These are phyloP conservation scores for Chaetomium globosum DNA, from an alignment of 2,329 filamentous ascomycete species.

Conservation along the genomic window DNA sequence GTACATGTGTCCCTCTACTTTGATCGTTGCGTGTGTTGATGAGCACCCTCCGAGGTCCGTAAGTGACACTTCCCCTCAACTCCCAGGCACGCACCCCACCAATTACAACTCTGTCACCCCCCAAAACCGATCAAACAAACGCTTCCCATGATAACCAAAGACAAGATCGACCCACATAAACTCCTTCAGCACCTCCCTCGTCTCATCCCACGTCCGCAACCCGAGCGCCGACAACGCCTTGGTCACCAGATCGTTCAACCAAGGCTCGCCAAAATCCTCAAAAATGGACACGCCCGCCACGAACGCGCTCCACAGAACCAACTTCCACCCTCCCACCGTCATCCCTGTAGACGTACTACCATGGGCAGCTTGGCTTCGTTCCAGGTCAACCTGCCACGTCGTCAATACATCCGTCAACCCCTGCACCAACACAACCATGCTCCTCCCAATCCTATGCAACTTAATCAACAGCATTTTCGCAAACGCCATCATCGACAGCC, in stretches of 20 bases:
- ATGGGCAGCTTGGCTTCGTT: not conserved
- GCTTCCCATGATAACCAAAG: conserved; percentile 13
- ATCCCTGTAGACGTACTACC: too few species aligned
- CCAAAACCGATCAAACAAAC: conserved; percentile 17
- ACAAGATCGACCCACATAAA: conserved; percentile 29
- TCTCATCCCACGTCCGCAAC: conserved; percentile 19
- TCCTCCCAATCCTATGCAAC: conserved; percentile 12
- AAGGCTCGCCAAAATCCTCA: conserved; percentile 12
- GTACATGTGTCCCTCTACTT: not conserved
- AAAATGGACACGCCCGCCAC: conserved; percentile 25
- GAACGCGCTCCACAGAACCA: conserved; percentile 24
- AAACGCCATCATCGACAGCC: conserved; percentile 25
- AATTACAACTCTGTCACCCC: too few species aligned
- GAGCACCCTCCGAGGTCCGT: not conserved
- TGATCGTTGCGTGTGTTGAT: not conserved
- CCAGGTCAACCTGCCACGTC: not conserved
- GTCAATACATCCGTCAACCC: conserved; percentile 3
- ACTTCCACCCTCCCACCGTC: not conserved
- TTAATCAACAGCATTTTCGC: conserved; percentile 23
- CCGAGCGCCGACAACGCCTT: not conserved
- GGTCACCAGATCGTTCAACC: conserved; percentile 12
- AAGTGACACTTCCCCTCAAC: not conserved
- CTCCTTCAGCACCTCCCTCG: conserved; percentile 18
- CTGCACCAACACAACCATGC: conserved; percentile 17
- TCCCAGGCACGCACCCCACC: too few species aligned